Base-by-base conservation (phyloP, 345 rosid species). In the Orychophragmus violaceus region DNA sequence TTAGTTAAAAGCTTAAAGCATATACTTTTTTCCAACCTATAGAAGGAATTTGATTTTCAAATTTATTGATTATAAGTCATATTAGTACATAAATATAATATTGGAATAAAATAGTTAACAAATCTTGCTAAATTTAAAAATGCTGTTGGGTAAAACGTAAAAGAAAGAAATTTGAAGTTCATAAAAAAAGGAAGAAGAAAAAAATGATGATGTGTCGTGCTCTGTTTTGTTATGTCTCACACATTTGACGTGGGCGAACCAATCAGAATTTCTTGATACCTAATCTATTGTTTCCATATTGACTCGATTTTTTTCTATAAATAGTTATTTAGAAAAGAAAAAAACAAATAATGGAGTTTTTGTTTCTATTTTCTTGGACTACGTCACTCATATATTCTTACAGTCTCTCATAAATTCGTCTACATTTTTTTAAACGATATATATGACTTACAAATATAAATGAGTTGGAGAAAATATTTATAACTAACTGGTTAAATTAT, bases 161-260 rank as follows among this genome's bases (percentile, higher is more conserved):
- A 37, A 54, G 9, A 30, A 25, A 64, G 0, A 49, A 39, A 41
- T 32, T 2, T n/a, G n/a, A n/a, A n/a, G n/a, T n/a, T n/a, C n/a
- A n/a, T n/a, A n/a, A n/a, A n/a, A n/a, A n/a, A n/a, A n/a, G n/a
- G n/a, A n/a, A n/a, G n/a, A n/a, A n/a, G n/a, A n/a, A n/a, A n/a
- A n/a, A n/a, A n/a, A n/a, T 57, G 30, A 59, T 23, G 72, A 73
- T 61, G 68, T 73, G 72, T 29, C 77, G 72, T 66, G 77, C 12
- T 51, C 56, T 66, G 4, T 17, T 52, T 59, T 60, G 77, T 22
- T 73, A 39, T 6, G 25, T 39, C 41, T 41, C 77, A 73, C 53
- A 66, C 77, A 46, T 73, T 73, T 66, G 62, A 59, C 77, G 72
- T 66, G 72, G 52, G 41, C 23, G 23, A 60, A 73, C 72, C 77